Evolutionary conservation across 2,329 filamentous ascomycete species (phyloP).

Genomic region (Xylariaceae sp.): DNA sequence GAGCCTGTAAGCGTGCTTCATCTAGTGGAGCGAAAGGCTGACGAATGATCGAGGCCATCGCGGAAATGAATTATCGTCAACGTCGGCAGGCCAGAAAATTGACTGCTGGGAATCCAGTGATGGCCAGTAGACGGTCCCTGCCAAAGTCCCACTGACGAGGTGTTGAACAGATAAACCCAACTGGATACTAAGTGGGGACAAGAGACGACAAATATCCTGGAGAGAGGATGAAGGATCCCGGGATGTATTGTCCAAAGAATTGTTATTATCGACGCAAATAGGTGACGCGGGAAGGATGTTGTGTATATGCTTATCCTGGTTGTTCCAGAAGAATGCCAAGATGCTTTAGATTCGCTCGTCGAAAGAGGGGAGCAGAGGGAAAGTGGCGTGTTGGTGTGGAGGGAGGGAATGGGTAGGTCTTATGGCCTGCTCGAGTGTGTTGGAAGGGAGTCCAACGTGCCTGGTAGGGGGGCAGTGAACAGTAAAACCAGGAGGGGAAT

Average conservation of each 20-base stretch:
- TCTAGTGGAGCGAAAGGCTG: slow-evolving; percentile 74
- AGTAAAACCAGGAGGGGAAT: background rate
- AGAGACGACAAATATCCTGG: no score
- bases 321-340: slow-evolving; percentile 1
- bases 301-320: slow-evolving; percentile 3
- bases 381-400: slow-evolving; percentile 27
- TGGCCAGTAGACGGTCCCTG: background rate
- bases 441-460: background rate
- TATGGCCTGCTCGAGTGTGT: slow-evolving; percentile 24
- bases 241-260: no score
- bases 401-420: slow-evolving; percentile 29
- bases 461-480: background rate
- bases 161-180: slow-evolving; percentile 1
- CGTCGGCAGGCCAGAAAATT: slow-evolving; percentile 5
- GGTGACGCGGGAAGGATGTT: slow-evolving; percentile 1
- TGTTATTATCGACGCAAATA: no score
- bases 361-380: slow-evolving; percentile 24
- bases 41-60: slow-evolving; percentile 54
- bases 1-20: slow-evolving; percentile 60
- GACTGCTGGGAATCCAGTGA: slow-evolving; percentile 10
- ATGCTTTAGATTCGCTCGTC: slow-evolving; percentile 9
- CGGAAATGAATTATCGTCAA: slow-evolving; percentile 21
- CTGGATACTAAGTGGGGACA: slow-evolving; percentile 9
- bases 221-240: no score
- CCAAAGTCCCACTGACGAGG: no score